Conservation (phyloP, 176 grass and related monocot genomes). For the Ananas comosus region DNA sequence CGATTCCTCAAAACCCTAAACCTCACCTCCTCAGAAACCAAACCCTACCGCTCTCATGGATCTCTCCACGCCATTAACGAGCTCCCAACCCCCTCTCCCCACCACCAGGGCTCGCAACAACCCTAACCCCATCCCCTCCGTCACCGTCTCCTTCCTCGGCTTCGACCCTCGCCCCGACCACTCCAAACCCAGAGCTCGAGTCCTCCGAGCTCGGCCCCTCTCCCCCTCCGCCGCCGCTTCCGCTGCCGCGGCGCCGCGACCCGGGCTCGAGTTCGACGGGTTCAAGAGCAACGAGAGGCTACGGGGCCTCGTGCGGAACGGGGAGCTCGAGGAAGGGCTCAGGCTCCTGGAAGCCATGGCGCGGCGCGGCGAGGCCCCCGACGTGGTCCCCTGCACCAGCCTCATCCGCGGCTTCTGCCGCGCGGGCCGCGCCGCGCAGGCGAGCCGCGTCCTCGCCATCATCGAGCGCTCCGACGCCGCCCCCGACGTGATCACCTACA, state of each 20-base stretch:
- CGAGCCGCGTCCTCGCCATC: conserved; percentile 35
- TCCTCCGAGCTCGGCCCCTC: neutral
- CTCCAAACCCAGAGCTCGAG: neutral
- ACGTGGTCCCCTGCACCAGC: conserved; percentile 41
- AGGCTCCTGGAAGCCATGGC: conserved; percentile 29
- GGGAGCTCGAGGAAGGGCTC: conserved; percentile 52
- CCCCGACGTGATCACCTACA: conserved; percentile 54
- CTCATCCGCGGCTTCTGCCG: conserved; percentile 68
- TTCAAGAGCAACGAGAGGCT: conserved; percentile 10
- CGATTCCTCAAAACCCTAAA: conserved; percentile 6
- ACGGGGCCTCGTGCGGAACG: conserved; percentile 39
- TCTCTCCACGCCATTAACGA: neutral
- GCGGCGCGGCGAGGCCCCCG: conserved; percentile 12
- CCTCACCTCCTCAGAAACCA: neutral
- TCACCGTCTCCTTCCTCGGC: neutral
- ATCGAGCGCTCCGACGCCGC: conserved; percentile 40
- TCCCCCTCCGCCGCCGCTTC: neutral
- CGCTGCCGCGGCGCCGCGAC: neutral
- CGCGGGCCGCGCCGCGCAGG: conserved; percentile 32
- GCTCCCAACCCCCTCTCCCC: neutral
- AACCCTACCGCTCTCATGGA: neutral
- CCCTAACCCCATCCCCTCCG: neutral
- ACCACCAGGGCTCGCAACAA: neutral
- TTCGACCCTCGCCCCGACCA: neutral
- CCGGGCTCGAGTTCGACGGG: neutral